Evolutionary conservation across 495 filamentous ascomycete genomes (phyloP).

Genomic region (Penicillium odoratum): DNA sequence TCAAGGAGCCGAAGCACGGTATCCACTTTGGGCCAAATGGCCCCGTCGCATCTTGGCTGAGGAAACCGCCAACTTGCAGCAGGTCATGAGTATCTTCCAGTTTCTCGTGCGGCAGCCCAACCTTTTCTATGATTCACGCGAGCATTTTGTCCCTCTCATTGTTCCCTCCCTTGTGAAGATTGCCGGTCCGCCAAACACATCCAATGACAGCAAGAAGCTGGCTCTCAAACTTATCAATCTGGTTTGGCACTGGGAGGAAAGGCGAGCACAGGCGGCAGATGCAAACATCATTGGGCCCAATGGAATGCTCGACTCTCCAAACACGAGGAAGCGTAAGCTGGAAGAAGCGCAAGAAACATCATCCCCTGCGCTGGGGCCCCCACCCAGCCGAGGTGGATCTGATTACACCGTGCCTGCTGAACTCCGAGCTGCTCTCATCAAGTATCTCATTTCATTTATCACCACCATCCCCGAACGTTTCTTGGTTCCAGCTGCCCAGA

Average conservation of each 20-base stretch:
- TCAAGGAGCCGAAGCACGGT: conserved; percentile 52
- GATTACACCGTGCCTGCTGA: conserved; percentile 69
- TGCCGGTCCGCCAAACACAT: conserved; percentile 71
- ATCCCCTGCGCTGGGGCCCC: conserved; percentile 49
- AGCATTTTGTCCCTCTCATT: conserved; percentile 84
- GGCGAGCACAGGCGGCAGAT: conserved; percentile 60
- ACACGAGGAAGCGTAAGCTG: conserved; percentile 71
- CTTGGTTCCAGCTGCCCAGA: conserved; percentile 66
- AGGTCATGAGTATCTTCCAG: conserved; percentile 95
- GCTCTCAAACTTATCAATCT: conserved; percentile 86
- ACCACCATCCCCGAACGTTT: conserved; percentile 83
- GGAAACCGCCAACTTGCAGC: conserved; percentile 94
- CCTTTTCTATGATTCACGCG: conserved; percentile 91
- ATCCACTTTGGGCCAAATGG: conserved; percentile 84
- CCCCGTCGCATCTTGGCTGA: conserved; percentile 89
- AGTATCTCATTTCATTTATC: conserved; percentile 93
- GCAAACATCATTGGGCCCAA: conserved; percentile 10
- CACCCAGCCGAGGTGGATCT: conserved; percentile 50
- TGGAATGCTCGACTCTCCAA: conserved; percentile 64
- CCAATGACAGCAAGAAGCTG: conserved; percentile 89
- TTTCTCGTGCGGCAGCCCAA: conserved; percentile 91
- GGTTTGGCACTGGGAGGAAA: conserved; percentile 91
- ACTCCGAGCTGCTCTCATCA: conserved; percentile 75
- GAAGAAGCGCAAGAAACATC: conserved; percentile 51
- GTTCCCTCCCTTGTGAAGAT: conserved; percentile 88